Conservation (phyloP, 495 filamentous ascomycete genomes). For the Lepraria neglecta region DNA sequence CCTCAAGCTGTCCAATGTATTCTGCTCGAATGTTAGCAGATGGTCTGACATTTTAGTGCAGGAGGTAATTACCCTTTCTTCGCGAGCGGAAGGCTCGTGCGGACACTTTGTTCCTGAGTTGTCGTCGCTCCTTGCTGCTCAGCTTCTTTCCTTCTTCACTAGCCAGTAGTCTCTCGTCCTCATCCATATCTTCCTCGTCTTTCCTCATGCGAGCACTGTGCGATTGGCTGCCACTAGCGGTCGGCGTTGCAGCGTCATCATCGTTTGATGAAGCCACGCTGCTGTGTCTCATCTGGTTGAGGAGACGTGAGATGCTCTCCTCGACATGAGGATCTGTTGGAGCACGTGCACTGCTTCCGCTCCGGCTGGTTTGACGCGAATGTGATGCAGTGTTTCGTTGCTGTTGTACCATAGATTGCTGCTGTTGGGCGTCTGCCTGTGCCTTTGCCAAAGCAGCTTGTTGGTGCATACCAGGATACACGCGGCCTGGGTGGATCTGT, state of each 20-base stretch:
- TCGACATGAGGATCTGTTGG: constrained; percentile 63
- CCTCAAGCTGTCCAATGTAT: constrained; percentile 90
- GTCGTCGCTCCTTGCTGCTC: constrained; percentile 85
- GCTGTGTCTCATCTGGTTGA: constrained; percentile 75
- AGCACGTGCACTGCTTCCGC: constrained; percentile 42
- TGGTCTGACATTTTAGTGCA: constrained; percentile 11
- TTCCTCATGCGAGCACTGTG: constrained; percentile 54
- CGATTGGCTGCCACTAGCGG: constrained; percentile 33
- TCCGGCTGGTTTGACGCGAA: constrained; percentile 30
- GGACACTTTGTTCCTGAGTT: constrained; percentile 96
- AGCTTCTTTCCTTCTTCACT: constrained; percentile 98
- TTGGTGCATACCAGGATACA: constrained; percentile 88
- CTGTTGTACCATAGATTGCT: constrained; percentile 36
- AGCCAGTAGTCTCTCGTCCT: constrained; percentile 85
- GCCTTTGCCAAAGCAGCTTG: constrained; percentile 76
- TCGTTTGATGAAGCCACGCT: constrained; percentile 48
- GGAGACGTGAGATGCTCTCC: constrained; percentile 76
- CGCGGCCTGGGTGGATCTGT: constrained; percentile 56
- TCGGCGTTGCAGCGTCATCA: constrained; percentile 42
- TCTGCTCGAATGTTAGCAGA: constrained; percentile 58
- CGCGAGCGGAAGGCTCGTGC: constrained; percentile 91
- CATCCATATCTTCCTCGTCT: constrained; percentile 97
- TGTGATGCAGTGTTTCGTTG: constrained; percentile 25
- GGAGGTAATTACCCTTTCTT: constrained; percentile 72
- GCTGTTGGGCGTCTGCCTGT: constrained; percentile 60